Conservation (phyloP, 1,284 basidiomycete species). For the Cutaneotrichosporon dermatis region DNA sequence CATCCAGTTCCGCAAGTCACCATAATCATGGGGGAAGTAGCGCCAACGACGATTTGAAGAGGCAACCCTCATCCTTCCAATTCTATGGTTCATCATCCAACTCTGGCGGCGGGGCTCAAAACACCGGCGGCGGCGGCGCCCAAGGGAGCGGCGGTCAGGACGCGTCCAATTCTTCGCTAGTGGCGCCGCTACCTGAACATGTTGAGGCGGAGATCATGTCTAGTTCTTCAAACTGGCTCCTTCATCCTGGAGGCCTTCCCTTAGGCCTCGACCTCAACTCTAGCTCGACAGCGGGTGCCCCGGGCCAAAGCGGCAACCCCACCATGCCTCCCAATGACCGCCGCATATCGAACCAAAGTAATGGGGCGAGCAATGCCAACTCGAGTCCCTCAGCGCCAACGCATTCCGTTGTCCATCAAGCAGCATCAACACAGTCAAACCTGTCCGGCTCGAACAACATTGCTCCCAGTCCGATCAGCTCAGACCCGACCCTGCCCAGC, state of each 20-base stretch:
- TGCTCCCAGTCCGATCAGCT: background rate
- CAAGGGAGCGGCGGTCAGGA: background rate
- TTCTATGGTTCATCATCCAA: background rate
- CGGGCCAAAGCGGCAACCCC: too few species aligned
- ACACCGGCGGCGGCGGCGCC: background rate
- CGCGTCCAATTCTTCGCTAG: background rate
- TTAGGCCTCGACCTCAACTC: background rate
- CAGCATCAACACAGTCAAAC: background rate
- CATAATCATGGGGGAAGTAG: background rate
- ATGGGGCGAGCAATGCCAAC: too few species aligned
- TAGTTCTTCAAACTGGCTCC: background rate
- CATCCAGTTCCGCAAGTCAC: background rate
- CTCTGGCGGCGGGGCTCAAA: background rate
- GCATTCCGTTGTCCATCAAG: background rate
- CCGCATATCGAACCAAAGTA: too few species aligned
- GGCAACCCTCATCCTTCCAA: background rate
- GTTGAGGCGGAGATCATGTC: conserved; percentile 10
- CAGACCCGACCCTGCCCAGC: conserved; percentile 1
- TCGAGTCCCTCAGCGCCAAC: background rate
- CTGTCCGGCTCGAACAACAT: background rate
- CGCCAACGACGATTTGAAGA: background rate
- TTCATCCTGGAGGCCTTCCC: background rate
- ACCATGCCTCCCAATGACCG: too few species aligned
- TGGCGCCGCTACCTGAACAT: conserved; percentile 11
- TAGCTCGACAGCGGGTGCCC: background rate